Evolutionary conservation across 192 early-diverging fungal species (phyloP), one percentile per base, ranked within the genome.

Genomic region (Entomortierella chlamydospora): DNA sequence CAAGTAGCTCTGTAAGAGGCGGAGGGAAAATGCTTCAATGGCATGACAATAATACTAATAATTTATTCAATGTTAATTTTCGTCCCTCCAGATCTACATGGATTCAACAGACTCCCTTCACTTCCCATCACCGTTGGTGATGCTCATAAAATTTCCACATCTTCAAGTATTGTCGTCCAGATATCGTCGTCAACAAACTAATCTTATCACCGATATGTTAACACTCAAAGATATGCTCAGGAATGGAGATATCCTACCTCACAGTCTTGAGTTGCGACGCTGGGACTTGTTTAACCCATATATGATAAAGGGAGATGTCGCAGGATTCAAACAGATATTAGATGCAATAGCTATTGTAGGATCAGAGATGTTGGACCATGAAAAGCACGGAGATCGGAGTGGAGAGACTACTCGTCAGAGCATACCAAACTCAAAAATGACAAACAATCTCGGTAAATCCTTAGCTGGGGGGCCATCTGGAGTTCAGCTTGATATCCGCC

Each of bases 91-190:
- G 82, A 79, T 85, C 57, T 47, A 79, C 15, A 87, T 87, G 86
- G 86, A 87, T 34, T 61, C 63, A 8, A 83, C 73, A 12, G 86
- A 87, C 25, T 79, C 83, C 23, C 72, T 34, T 6, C 68, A 81
- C 1, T 81, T 83, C 41, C 72, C 82, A 18, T 84, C 84, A 13
- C 86, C 83, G 15, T 37, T 87, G 20, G 83, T 87, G 7, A 85
- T 87, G 86, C 30, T 87, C 22, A 72, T 85, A 62, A 87, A 87
- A 51, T 87, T 87, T 25, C 84, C 84, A 12, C 62, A 71, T 13
- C 60, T 87, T 7, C 62, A 64, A 31, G 56, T 70, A 13, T 56
- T 87, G 11, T 72, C 72, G 12, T 83, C 84, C 2, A 71, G 68
- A 20, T 73, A 85, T 37, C 61, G 84, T 20, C 64, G 84, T 12